Evolutionary conservation across 352 stramenopile genomes (phyloP).

Genomic region (Achlya hypogyna): DNA sequence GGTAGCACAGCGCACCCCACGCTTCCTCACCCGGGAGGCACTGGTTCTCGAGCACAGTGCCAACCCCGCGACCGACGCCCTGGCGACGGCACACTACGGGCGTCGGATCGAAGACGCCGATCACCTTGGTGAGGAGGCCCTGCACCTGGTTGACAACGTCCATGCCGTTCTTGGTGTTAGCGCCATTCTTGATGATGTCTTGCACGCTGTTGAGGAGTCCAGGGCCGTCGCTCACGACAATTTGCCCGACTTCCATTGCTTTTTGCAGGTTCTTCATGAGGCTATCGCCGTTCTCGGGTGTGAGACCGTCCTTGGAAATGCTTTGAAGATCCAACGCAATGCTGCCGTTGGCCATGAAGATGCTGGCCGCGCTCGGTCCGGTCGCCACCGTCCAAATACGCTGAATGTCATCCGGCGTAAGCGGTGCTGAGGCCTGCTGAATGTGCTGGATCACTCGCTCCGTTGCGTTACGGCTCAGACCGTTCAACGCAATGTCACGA

Average conservation of each 20-base stretch:
- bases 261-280: neutral
- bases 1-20: slow-evolving; percentile 7
- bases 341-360: neutral
- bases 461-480: neutral
- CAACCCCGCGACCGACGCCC: neutral
- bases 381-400: neutral
- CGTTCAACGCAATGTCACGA: neutral
- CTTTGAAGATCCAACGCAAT: neutral
- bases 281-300: neutral
- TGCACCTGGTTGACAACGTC: neutral
- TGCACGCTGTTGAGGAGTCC: neutral
- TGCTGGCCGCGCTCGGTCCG: neutral
- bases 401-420: neutral
- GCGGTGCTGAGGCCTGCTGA: neutral
- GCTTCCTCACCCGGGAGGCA: slow-evolving; percentile 1
- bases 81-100: neutral
- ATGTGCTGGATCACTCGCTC: neutral
- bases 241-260: neutral
- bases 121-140: neutral
- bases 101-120: neutral
- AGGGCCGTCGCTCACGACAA: neutral
- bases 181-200: slow-evolving; percentile 1
- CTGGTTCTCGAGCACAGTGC: slow-evolving; percentile 2
- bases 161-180: neutral
- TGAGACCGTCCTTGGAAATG: neutral